Percentiles rank a stretch among this genome's conserved stretches.
Evolutionary conservation across 1,139 yeast species (phyloP).

Genomic region (Saccharomyces hybrid): DNA sequence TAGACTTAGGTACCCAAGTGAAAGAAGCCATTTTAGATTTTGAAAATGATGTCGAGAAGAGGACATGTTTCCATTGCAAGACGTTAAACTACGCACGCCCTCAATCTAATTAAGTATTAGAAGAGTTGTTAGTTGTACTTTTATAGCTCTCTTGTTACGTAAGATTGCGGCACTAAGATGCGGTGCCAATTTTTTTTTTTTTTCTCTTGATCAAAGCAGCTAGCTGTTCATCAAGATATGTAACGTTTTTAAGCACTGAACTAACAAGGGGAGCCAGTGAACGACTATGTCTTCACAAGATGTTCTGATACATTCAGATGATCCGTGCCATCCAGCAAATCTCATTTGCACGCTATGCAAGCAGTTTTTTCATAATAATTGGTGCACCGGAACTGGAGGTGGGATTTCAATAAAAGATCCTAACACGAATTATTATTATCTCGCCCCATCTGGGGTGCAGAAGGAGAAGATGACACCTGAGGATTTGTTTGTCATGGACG

Average conservation of each 20-base stretch:
- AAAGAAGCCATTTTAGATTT: conserved; percentile 72
- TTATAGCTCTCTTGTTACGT: background rate
- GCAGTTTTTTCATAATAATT: conserved; percentile 67
- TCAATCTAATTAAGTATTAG: conserved; percentile 17
- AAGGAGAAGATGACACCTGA: conserved; percentile 79
- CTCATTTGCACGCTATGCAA: conserved; percentile 76
- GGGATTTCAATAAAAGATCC: conserved; percentile 75
- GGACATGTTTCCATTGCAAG: conserved; percentile 74
- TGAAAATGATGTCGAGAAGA: conserved; percentile 52
- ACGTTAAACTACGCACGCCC: conserved; percentile 60
- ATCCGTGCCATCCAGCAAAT: conserved; percentile 75
- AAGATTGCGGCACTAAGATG: background rate
- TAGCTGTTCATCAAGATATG: background rate
- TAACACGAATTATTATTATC: conserved; percentile 33
- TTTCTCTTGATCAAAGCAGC: background rate
- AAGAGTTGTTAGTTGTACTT: conserved; percentile 2
- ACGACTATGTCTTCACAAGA: conserved; percentile 17
- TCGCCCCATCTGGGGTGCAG: conserved; percentile 95
- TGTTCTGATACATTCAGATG: conserved; percentile 38
- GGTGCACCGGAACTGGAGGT: conserved; percentile 97
- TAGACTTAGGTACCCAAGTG: conserved; percentile 84
- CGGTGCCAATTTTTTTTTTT: background rate
- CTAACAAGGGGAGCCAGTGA: background rate
- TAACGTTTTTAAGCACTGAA: background rate
- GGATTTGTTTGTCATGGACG: conserved; percentile 74